Percentiles rank a stretch among this genome's conserved stretches.
These are phyloP conservation scores for Lumnitzera littorea DNA, from an alignment of 345 rosid species.

Conservation along the genomic window DNA sequence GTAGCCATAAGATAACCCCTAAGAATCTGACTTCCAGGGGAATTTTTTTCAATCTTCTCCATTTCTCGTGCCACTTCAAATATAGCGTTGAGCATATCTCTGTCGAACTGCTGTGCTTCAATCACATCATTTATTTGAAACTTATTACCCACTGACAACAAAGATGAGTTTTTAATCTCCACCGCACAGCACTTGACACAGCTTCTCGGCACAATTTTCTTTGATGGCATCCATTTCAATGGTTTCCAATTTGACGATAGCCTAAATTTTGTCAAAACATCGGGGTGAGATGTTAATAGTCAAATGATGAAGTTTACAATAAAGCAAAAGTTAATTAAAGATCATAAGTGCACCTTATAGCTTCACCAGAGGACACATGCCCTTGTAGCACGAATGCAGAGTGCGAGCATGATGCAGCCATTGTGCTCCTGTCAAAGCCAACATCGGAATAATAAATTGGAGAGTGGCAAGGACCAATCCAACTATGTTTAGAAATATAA, in stretches of 20 bases:
- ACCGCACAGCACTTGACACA: slow-evolving; percentile 31
- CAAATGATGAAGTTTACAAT: neutral
- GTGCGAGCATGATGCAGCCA: slow-evolving; percentile 8
- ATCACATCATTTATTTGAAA: slow-evolving; percentile 80
- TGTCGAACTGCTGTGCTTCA: slow-evolving; percentile 90
- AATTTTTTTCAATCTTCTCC: slow-evolving; percentile 75
- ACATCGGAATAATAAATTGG: neutral
- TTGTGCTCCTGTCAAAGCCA: neutral
- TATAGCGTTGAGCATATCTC: slow-evolving; percentile 61
- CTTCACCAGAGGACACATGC: neutral
- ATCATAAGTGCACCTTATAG: neutral
- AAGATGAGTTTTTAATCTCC: slow-evolving; percentile 19
- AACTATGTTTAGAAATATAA: neutral
- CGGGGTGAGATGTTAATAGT: slow-evolving; percentile 14
- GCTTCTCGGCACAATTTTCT: slow-evolving; percentile 9
- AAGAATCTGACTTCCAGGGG: slow-evolving; percentile 67
- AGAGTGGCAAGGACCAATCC: no score
- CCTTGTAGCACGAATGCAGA: slow-evolving; percentile 3
- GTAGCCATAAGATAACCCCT: slow-evolving; percentile 92
- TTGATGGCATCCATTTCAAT: slow-evolving; percentile 12
- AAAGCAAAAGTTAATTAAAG: neutral
- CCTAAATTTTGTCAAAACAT: slow-evolving; percentile 14
- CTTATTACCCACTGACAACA: slow-evolving; percentile 32
- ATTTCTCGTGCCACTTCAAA: slow-evolving; percentile 79
- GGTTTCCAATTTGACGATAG: slow-evolving; percentile 15